These are phyloP conservation scores for Malus sylvestris DNA, from an alignment of 306 rosid genomes.

Conservation along the genomic window DNA sequence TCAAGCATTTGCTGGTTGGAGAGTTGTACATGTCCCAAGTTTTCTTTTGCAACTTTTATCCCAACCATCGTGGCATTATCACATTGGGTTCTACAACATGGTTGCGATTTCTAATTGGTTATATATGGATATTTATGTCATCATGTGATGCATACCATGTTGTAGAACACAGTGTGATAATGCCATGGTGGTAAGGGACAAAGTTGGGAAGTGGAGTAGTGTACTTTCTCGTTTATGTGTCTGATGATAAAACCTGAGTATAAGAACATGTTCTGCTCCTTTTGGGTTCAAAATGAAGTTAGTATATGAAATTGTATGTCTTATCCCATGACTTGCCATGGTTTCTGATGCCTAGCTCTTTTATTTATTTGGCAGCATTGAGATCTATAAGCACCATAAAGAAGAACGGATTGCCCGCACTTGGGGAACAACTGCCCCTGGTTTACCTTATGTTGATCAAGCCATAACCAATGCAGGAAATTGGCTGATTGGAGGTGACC, in stretches of 20 bases:
- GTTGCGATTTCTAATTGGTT: not conserved
- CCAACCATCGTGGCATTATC: not conserved
- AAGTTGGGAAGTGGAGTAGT: too few species aligned
- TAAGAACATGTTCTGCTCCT: not conserved
- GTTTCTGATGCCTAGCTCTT: slow-evolving; percentile 7
- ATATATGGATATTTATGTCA: not conserved
- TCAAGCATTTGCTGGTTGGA: not conserved
- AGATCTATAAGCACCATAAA: slow-evolving; percentile 89
- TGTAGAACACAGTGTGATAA: not conserved
- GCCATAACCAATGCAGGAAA: slow-evolving; percentile 74
- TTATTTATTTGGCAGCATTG: slow-evolving; percentile 52
- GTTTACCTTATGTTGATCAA: slow-evolving; percentile 85
- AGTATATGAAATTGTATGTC: not conserved
- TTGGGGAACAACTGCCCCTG: slow-evolving; percentile 92
- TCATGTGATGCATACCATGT: not conserved
- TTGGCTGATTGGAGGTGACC: slow-evolving; percentile 98
- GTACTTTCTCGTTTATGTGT: not conserved
- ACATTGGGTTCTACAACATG: not conserved
- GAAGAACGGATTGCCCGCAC: slow-evolving; percentile 96
- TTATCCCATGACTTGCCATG: not conserved
- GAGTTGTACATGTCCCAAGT: not conserved
- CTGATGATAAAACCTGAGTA: not conserved
- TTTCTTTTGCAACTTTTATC: not conserved
- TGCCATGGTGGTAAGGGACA: not conserved
- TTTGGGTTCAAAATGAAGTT: not conserved